These are phyloP conservation scores for Apiosordaria backusii DNA, from an alignment of 495 filamentous ascomycete species.

Conservation along the genomic window DNA sequence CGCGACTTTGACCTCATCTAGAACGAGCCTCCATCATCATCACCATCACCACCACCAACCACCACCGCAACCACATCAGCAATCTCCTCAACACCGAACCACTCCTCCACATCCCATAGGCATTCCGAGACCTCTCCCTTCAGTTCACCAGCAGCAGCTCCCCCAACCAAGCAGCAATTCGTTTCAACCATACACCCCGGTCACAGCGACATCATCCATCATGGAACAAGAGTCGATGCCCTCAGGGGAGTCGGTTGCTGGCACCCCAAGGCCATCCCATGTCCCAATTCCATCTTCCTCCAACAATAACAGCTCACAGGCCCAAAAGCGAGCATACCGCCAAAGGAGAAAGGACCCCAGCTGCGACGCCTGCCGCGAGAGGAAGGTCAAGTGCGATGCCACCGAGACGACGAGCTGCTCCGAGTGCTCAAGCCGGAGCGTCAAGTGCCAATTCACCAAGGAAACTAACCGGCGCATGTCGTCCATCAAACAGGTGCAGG, in stretches of 20 bases:
- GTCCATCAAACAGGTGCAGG: constrained; percentile 98
- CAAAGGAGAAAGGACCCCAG: constrained; percentile 95
- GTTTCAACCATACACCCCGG: constrained; percentile 47
- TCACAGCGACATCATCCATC: constrained; percentile 41
- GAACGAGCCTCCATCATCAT: constrained; percentile 25
- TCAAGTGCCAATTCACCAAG: constrained; percentile 98
- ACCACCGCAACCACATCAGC: neutral
- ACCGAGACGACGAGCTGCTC: constrained; percentile 94
- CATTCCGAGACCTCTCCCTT: constrained; percentile 40
- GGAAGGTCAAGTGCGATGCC: constrained; percentile 99
- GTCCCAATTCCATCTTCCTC: constrained; percentile 37
- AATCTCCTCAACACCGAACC: constrained; percentile 11
- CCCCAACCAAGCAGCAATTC: constrained; percentile 9
- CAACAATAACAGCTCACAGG: constrained; percentile 37
- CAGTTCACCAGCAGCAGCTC: constrained; percentile 29
- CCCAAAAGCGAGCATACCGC: constrained; percentile 90
- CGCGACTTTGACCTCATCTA: constrained; percentile 31
- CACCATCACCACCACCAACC: neutral
- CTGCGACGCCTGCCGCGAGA: constrained; percentile 94
- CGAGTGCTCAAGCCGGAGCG: constrained; percentile 90
- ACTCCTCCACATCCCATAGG: constrained; percentile 44
- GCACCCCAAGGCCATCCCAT: constrained; percentile 49
- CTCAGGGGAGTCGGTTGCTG: constrained; percentile 49
- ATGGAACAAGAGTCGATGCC: constrained; percentile 53
- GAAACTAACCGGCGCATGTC: constrained; percentile 99